These are phyloP conservation scores for Termitomyces sp. DNA, from an alignment of 768 basidiomycete species.

Conservation along the genomic window DNA sequence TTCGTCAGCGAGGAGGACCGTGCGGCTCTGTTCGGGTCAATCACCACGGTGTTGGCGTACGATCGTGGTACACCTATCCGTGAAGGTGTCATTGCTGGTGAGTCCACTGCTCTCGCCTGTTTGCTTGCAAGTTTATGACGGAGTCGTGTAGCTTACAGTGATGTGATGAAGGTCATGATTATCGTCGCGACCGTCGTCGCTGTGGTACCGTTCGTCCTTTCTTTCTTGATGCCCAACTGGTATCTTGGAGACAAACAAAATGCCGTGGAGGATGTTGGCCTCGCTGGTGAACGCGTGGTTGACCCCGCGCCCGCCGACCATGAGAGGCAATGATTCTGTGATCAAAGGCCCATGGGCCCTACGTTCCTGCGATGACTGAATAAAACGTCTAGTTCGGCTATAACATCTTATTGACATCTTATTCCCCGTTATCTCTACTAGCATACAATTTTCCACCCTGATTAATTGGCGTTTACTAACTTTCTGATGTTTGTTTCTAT, in stretches of 20 bases:
- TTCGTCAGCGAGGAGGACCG: conserved; percentile 36
- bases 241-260: conserved; percentile 68
- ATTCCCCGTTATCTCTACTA: not conserved
- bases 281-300: conserved; percentile 20
- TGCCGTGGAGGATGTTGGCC: conserved; percentile 46
- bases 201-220: conserved; percentile 51
- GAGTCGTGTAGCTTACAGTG: conserved; percentile 36
- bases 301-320: not conserved
- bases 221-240: conserved; percentile 60
- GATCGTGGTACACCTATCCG: conserved; percentile 52
- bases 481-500: not conserved
- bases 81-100: conserved; percentile 55
- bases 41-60: conserved; percentile 42
- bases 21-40: conserved; percentile 47
- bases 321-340: conserved; percentile 8
- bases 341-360: not conserved
- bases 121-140: not conserved
- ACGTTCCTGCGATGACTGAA: not conserved
- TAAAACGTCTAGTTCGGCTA: not conserved
- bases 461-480: not conserved
- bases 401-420: not conserved
- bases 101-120: conserved; percentile 13
- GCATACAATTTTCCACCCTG: not conserved
- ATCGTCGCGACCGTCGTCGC: conserved; percentile 47
- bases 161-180: conserved; percentile 53